These are phyloP conservation scores for Gloeopeniophorella convolvens DNA, from an alignment of 768 basidiomycete species.

Conservation along the genomic window DNA sequence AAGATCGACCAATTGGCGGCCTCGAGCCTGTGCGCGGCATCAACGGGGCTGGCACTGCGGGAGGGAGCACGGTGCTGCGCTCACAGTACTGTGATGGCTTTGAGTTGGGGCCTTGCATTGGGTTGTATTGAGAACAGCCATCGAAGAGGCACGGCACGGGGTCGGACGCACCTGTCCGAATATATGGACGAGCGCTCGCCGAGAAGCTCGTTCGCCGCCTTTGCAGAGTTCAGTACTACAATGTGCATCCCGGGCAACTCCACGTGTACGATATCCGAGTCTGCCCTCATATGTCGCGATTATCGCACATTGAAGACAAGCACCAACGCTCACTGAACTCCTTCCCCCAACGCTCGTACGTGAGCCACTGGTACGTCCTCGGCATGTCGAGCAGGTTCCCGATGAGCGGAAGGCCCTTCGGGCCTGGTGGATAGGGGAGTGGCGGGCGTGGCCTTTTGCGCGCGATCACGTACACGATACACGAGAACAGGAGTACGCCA, in stretches of 20 bases:
- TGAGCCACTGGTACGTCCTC: slow-evolving; percentile 14
- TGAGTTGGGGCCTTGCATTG: slow-evolving; percentile 15
- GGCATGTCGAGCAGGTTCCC: slow-evolving; percentile 23
- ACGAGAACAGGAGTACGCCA: not conserved
- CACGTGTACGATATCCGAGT: slow-evolving; percentile 24
- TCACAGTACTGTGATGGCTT: slow-evolving; percentile 27
- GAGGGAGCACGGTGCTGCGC: not conserved
- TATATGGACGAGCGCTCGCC: slow-evolving; percentile 28
- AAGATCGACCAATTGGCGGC: slow-evolving; percentile 33
- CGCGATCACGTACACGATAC: not conserved
- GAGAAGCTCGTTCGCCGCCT: slow-evolving; percentile 27
- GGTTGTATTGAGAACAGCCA: not conserved
- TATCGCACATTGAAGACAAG: not conserved
- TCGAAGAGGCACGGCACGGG: not conserved
- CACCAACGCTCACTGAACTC: slow-evolving; percentile 17
- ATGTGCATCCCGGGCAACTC: slow-evolving; percentile 24
- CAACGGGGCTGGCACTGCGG: not conserved
- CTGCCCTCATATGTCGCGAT: slow-evolving; percentile 4
- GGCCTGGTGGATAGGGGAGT: slow-evolving; percentile 20
- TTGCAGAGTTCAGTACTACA: slow-evolving; percentile 26
- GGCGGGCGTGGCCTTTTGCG: not conserved
- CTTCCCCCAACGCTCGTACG: slow-evolving; percentile 19
- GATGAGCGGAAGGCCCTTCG: slow-evolving; percentile 20
- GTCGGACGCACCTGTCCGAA: slow-evolving; percentile 28
- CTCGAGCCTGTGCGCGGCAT: slow-evolving; percentile 32